phyloP scores from a whole-genome alignment of 805 yeast genomes.

The Ogataea ramenticola region DNA sequence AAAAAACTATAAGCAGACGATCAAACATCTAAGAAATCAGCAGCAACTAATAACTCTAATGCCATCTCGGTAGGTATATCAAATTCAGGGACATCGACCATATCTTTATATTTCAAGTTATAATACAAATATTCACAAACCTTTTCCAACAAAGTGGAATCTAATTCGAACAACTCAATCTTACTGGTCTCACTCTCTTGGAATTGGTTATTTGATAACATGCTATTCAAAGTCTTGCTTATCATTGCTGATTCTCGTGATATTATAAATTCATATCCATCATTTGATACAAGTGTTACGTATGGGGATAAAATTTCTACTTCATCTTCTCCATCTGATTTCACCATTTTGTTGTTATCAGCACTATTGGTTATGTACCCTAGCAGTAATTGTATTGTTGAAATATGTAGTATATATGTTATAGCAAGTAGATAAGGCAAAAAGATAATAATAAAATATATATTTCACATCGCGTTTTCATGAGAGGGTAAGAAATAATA shows the following conservation, averaged over 20 bases:
- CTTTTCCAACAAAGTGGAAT: conserved; percentile 64
- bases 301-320: conserved; percentile 21
- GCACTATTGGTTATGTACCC: too few relatives aligned
- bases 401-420: too few relatives aligned
- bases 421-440: too few relatives aligned
- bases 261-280: conserved; percentile 55
- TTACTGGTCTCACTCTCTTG: conserved; percentile 52
- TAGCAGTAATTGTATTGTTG: too few relatives aligned
- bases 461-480: too few relatives aligned
- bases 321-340: conserved; percentile 10
- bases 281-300: conserved; percentile 68
- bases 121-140: conserved; percentile 82
- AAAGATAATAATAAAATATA: too few relatives aligned
- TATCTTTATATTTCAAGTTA: conserved; percentile 58
- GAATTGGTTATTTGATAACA: conserved; percentile 46
- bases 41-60: conserved; percentile 82
- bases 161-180: conserved; percentile 55
- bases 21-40: conserved; percentile 74
- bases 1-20: neutral
- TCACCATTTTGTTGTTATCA: neutral
- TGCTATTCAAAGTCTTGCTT: conserved; percentile 53
- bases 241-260: conserved; percentile 70
- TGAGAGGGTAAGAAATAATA: too few relatives aligned
- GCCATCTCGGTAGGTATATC: conserved; percentile 93
- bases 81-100: conserved; percentile 72